phyloP scores from a whole-genome alignment of 192 early-diverging fungal species.

The Coemansia sp. region DNA sequence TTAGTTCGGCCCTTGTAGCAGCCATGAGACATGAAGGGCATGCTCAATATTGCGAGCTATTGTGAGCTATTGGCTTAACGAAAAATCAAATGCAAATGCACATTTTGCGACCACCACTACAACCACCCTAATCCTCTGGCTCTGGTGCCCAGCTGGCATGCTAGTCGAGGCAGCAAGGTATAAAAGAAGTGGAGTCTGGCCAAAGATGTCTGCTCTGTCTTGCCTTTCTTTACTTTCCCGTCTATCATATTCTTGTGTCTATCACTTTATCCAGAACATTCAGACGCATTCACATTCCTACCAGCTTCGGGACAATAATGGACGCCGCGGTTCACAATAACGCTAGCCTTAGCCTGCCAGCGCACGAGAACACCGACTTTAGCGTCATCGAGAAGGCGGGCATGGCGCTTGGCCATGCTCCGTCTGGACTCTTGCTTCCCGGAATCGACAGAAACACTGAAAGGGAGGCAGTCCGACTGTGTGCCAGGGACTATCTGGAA shows the following conservation, averaged over 20 bases:
- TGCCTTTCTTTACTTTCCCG: background rate
- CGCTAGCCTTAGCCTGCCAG: background rate
- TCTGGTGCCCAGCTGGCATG: too few species aligned
- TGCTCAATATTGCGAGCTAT: too few species aligned
- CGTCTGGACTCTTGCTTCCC: constrained; percentile 33
- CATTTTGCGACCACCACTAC: too few species aligned
- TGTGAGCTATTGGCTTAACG: too few species aligned
- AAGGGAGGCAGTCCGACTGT: constrained; percentile 47
- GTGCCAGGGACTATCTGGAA: constrained; percentile 55
- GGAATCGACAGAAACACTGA: constrained; percentile 52
- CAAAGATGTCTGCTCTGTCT: background rate
- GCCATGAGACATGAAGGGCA: too few species aligned
- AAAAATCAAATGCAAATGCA: too few species aligned
- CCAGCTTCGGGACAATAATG: background rate
- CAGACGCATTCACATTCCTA: background rate
- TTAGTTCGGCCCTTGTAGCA: too few species aligned
- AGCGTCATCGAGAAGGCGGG: constrained; percentile 28
- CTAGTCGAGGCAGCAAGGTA: too few species aligned
- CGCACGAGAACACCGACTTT: constrained; percentile 32
- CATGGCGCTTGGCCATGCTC: constrained; percentile 32
- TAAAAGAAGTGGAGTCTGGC: background rate
- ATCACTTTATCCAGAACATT: background rate
- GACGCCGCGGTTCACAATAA: background rate
- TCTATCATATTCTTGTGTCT: background rate
- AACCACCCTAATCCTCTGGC: too few species aligned